A percentile compares a stretch with the other conserved stretches of the same genome.
phyloP scores from a whole-genome alignment of 257 asterid genomes.

The Haberlea rhodopensis region DNA sequence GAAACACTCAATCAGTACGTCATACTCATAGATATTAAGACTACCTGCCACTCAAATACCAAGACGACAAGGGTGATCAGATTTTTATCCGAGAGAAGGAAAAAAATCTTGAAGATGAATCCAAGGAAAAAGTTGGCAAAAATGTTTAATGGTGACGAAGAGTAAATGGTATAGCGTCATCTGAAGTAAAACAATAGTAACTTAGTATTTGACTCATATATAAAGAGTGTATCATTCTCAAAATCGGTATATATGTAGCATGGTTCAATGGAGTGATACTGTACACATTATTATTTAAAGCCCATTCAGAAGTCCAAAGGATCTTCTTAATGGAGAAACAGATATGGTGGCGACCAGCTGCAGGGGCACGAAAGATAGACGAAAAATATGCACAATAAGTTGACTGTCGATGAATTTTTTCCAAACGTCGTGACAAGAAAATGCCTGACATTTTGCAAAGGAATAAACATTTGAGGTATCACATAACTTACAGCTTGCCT shows the following conservation, averaged over 20 bases:
- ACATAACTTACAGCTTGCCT: constrained; percentile 82
- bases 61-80: too few species aligned
- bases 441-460: background rate
- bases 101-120: background rate
- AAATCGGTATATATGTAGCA: background rate
- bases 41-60: background rate
- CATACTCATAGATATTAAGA: background rate
- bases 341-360: background rate
- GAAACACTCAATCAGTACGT: background rate
- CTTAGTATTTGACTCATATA: background rate
- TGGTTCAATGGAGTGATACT: background rate
- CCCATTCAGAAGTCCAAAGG: background rate
- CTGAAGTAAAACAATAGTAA: background rate
- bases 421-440: background rate
- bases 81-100: background rate
- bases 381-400: background rate
- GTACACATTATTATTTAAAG: too few species aligned
- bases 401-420: background rate
- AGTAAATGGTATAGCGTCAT: background rate
- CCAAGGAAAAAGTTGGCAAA: constrained; percentile 2
- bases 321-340: background rate
- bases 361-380: background rate
- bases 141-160: too few species aligned
- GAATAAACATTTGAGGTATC: constrained; percentile 12
- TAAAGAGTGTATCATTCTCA: background rate